Conservation (phyloP, 1,284 basidiomycete genomes). For the Microbotryum scabiosae region DNA sequence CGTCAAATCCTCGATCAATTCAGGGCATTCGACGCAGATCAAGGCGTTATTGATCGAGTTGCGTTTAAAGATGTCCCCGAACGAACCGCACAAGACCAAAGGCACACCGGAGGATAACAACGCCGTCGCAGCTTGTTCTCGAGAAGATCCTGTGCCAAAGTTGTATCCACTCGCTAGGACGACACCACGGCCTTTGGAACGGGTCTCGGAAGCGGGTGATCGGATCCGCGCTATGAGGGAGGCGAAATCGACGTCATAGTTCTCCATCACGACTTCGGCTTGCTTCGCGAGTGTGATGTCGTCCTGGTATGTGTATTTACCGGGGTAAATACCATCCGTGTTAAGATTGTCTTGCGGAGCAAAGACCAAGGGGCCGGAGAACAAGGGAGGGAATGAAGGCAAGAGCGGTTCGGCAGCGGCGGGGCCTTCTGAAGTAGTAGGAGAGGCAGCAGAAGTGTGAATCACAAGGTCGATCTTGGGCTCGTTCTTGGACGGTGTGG, state of each 20-base stretch:
- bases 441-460: constrained; percentile 32
- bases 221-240: constrained; percentile 57
- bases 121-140: constrained; percentile 96
- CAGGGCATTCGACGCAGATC: constrained; percentile 86
- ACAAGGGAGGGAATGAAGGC: constrained; percentile 70
- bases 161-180: constrained; percentile 92
- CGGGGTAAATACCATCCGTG: constrained; percentile 97
- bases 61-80: constrained; percentile 98
- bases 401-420: constrained; percentile 54
- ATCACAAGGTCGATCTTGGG: constrained; percentile 44
- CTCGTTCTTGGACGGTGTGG: constrained; percentile 48
- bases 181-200: constrained; percentile 50
- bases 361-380: constrained; percentile 79
- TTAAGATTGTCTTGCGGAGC: constrained; percentile 95
- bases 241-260: constrained; percentile 89
- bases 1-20: constrained; percentile 79
- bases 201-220: constrained; percentile 15
- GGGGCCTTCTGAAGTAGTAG: constrained; percentile 24
- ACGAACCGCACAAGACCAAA: constrained; percentile 88
- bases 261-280: constrained; percentile 97
- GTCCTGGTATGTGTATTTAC: constrained; percentile 99
- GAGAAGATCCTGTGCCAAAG: constrained; percentile 97
- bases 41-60: constrained; percentile 99
- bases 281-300: constrained; percentile 93
- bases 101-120: constrained; percentile 89